Base-by-base conservation (phyloP, 345 rosid species). In the Gossypium australe region DNA sequence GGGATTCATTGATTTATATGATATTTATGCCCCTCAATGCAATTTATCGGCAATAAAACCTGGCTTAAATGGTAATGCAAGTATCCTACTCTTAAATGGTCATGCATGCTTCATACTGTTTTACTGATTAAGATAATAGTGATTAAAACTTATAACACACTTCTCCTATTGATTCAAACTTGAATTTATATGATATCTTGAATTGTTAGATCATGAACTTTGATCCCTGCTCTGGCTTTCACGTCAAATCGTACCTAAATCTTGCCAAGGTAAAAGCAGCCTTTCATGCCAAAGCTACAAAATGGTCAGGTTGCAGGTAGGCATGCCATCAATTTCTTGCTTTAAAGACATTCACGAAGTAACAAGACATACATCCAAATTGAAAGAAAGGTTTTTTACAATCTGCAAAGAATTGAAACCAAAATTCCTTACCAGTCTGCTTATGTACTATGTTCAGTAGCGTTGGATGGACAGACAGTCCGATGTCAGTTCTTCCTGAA, bases 1-100 rank as follows among this genome's bases (percentile, higher is more conserved):
- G 20, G 86, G 83, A 20, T 1, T 4, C 16, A 44, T 82, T 12
- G 78, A 86, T 20, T 12, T 5, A 14, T 86, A 79, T 78, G 83
- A 85, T 74, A 84, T 86, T 14, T 85, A 85, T 9, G 79, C 85
- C 55, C 85, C 87, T 3, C n/a, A 68, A 16, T 88, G 88, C 79
- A 43, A 80, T n/a, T 18, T 34, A 60, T 25, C 82, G 2, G 70
- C 56, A 56, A 1, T 51, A n/a, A 47, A 48, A 27, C 16, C 72
- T 12, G 45, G 69, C 25, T 74, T 77, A 11, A 2, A 63, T 10
- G 73, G 34, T 24, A 60, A 77, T 18, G 85, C 79, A 78, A 79
- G 83, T 76, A 14, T 45, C 51, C 44, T 48, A 34, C 34, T 34
- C 38, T 4, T 34, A 4, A 34, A 34, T 34, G 38, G 38, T 34